Conservation (phyloP, 495 filamentous ascomycete genomes). For the Cenococcum geophilum region DNA sequence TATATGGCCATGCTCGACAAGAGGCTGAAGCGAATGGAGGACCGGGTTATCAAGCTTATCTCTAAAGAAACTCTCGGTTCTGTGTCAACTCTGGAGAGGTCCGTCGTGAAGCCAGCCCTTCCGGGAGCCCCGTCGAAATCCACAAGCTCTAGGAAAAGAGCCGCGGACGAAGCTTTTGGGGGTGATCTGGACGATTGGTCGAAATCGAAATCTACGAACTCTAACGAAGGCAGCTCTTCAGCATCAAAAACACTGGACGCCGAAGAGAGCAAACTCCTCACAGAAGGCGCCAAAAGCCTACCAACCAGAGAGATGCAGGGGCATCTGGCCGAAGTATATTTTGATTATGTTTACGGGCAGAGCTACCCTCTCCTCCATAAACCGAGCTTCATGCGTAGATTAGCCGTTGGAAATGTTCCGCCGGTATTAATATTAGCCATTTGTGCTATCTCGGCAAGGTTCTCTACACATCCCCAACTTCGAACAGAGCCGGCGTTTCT, state of each 20-base stretch:
- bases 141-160: slow-evolving; percentile 65
- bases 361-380: slow-evolving; percentile 94
- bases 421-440: slow-evolving; percentile 87
- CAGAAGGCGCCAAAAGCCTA: slow-evolving; percentile 75
- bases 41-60: slow-evolving; percentile 91
- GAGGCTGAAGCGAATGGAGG: slow-evolving; percentile 78
- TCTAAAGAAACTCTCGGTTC: slow-evolving; percentile 69
- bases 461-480: slow-evolving; percentile 90
- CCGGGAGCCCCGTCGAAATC: slow-evolving; percentile 53
- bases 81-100: slow-evolving; percentile 59
- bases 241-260: slow-evolving; percentile 31
- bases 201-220: slow-evolving; percentile 41
- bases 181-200: slow-evolving; percentile 79
- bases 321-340: slow-evolving; percentile 90
- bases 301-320: slow-evolving; percentile 88
- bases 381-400: slow-evolving; percentile 84
- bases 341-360: slow-evolving; percentile 93
- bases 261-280: slow-evolving; percentile 66
- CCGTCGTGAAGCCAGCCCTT: slow-evolving; percentile 71
- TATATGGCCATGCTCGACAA: slow-evolving; percentile 99
- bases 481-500: slow-evolving; percentile 78
- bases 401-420: slow-evolving; percentile 58
- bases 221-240: slow-evolving; percentile 10
- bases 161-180: slow-evolving; percentile 83
- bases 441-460: slow-evolving; percentile 86